phyloP scores from a whole-genome alignment of 2,329 filamentous ascomycete species.

The Epichloe bromicola region DNA sequence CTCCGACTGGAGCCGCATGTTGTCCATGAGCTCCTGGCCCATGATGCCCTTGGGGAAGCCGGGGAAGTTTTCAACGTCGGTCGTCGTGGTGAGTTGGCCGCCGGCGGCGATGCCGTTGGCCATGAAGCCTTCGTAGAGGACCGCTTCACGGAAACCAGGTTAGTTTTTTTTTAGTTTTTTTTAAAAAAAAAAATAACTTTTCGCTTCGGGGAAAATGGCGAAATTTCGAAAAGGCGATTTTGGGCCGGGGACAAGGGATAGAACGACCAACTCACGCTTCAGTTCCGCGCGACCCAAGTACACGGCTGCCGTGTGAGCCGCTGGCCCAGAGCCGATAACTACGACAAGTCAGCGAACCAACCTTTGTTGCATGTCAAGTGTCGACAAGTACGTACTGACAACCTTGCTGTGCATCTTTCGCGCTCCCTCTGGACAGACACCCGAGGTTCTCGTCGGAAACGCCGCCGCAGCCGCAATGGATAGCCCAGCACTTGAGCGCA shows the following conservation, averaged over 20 bases:
- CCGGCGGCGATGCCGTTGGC: constrained; percentile 93
- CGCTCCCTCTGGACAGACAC: constrained; percentile 6
- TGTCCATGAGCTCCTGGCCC: constrained; percentile 83
- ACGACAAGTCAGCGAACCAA: background rate
- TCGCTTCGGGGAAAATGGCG: background rate
- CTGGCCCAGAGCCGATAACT: constrained; percentile 89
- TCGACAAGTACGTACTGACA: constrained; percentile 51
- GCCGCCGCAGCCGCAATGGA: constrained; percentile 56
- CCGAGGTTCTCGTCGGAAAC: constrained; percentile 33
- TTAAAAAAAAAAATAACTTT: too few species aligned
- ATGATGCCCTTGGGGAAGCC: constrained; percentile 86
- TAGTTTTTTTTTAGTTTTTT: background rate
- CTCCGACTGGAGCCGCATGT: constrained; percentile 84
- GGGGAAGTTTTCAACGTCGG: constrained; percentile 93
- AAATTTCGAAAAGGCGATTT: background rate
- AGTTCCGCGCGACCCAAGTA: constrained; percentile 92
- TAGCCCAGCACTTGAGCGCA: constrained; percentile 63
- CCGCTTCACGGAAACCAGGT: constrained; percentile 33
- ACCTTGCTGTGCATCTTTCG: constrained; percentile 85
- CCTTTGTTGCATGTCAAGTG: background rate
- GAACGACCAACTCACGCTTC: constrained; percentile 45
- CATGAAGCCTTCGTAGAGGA: constrained; percentile 96
- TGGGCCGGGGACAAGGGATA: background rate
- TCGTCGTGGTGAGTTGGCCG: constrained; percentile 94
- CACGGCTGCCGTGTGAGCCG: constrained; percentile 92